phyloP scores from a whole-genome alignment of 2,329 filamentous ascomycete species.

The Scopulariopsis brevicaulis region DNA sequence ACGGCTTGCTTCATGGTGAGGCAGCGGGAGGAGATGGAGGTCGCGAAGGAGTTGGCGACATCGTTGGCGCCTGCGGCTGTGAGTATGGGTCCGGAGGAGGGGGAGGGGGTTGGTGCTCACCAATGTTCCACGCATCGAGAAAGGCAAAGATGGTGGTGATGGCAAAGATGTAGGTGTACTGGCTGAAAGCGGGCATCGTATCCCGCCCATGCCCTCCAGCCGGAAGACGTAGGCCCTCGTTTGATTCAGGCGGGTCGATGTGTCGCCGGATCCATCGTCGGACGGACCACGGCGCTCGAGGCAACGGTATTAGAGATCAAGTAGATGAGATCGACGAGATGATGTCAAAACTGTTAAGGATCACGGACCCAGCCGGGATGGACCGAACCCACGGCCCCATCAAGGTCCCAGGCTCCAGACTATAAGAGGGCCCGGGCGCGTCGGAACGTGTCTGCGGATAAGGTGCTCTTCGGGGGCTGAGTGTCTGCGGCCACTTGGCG shows the following conservation, averaged over 20 bases:
- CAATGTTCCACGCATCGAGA: slow-evolving; percentile 49
- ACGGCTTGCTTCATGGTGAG: slow-evolving; percentile 34
- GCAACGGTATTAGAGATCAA: background rate
- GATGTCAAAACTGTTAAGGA: background rate
- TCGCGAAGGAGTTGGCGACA: slow-evolving; percentile 36
- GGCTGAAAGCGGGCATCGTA: slow-evolving; percentile 24
- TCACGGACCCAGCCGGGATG: background rate
- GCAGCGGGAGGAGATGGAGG: slow-evolving; percentile 31
- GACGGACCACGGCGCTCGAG: background rate
- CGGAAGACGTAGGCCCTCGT: background rate
- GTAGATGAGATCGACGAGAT: too few relatives aligned
- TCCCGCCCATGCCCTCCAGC: background rate
- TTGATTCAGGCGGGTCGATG: background rate
- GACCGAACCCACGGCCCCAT: background rate
- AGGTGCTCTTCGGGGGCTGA: background rate
- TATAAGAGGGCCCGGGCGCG: background rate
- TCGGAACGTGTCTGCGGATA: background rate
- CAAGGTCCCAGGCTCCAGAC: background rate
- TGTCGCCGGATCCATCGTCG: background rate
- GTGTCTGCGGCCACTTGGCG: background rate
- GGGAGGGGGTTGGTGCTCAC: slow-evolving; percentile 16
- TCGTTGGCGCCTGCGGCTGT: slow-evolving; percentile 29
- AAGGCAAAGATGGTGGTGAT: slow-evolving; percentile 44
- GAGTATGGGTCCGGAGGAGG: background rate
- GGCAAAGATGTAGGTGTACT: slow-evolving; percentile 46